A percentile compares a stretch with the other conserved stretches of the same genome.
These are phyloP conservation scores for Pachysolen tannophilus DNA, from an alignment of 805 yeast genomes.

Conservation along the genomic window DNA sequence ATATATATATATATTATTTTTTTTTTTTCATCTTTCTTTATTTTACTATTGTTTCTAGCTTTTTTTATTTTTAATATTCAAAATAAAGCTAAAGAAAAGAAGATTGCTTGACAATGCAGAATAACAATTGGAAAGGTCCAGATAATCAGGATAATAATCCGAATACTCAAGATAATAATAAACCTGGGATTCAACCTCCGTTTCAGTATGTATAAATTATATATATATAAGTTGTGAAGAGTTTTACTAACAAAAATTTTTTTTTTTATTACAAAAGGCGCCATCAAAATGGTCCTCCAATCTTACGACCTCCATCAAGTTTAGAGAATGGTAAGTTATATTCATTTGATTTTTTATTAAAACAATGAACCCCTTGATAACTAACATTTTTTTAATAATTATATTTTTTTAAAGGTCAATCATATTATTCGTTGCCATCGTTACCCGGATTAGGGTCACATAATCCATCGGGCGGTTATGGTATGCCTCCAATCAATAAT, in stretches of 20 bases:
- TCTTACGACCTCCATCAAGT: conserved; percentile 48
- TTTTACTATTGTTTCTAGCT: too few species aligned
- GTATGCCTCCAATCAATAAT: conserved; percentile 38
- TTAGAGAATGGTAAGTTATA: conserved; percentile 38
- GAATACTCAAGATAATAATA: conserved; percentile 14
- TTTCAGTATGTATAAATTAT: conserved; percentile 17
- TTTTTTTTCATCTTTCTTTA: too few species aligned
- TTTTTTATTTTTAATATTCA: too few species aligned
- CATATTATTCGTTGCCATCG: conserved; percentile 42
- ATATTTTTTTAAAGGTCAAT: conserved; percentile 29
- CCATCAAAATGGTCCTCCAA: conserved; percentile 41
- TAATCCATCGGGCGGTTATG: conserved; percentile 37
- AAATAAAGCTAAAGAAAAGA: too few species aligned
- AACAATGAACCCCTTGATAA: not conserved
- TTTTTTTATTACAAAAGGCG: too few species aligned
- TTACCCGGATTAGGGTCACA: conserved; percentile 40
- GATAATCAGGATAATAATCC: conserved; percentile 1
- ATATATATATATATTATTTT: too few species aligned
- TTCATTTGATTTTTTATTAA: conserved; percentile 2
- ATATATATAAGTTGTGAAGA: not conserved
- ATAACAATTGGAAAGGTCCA: conserved; percentile 15
- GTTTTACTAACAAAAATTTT: not conserved
- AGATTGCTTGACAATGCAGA: too few species aligned
- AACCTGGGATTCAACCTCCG: conserved; percentile 19
- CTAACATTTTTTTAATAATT: too few species aligned